Base-by-base conservation (phyloP, 345 rosid species). In the Heritiera fomes region DNA sequence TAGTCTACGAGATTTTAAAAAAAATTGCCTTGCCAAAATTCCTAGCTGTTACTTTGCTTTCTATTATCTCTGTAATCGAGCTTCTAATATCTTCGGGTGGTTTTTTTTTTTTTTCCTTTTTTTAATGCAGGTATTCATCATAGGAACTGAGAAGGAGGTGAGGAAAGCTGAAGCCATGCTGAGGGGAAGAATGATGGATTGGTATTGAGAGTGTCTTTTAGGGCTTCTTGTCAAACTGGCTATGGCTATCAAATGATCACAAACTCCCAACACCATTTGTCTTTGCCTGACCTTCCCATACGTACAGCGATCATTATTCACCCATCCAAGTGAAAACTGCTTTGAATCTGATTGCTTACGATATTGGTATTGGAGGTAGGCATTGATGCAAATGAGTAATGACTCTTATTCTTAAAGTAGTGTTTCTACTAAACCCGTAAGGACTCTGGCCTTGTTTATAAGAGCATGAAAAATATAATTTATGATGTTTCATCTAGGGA, bases 151-250 rank as follows among this genome's bases (percentile, higher is more conserved):
- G 84, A 89, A 81, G 84, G 90, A 92, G 82, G 99, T 93, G 88
- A 92, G 96, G 77, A 95, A 95, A 84, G 96, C 98, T 41, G 97
- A 91, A 81, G 99, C 99, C 82, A 88, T 93, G 78, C 80, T 95
- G 80, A 90, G 97, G 85, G 99, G 99, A 80, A 92, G 88, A 84
- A 88, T 92, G 98, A 67, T 90, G 87, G 92, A 92, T 53, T 30
- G 81, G 20, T 80, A 55, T 13, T 80, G 15, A 9, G 7, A 34
- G 38, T 34, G 38, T 46, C 9, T 8, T 13, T 46, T 45, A 30
- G 73, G 63, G 46, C 62, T 18, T 55, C 23, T 32, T 49, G 14
- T 61, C 8, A 68, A 64, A 12, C 58, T 65, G 69, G 79, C 52
- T 34, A 55, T 52, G 38, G 3, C 38, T 34, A 45, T 43, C 17